Evolutionary conservation across 1,284 basidiomycete species (phyloP), one percentile per base, ranked within the genome.

Genomic region (Inonotus obliquus): DNA sequence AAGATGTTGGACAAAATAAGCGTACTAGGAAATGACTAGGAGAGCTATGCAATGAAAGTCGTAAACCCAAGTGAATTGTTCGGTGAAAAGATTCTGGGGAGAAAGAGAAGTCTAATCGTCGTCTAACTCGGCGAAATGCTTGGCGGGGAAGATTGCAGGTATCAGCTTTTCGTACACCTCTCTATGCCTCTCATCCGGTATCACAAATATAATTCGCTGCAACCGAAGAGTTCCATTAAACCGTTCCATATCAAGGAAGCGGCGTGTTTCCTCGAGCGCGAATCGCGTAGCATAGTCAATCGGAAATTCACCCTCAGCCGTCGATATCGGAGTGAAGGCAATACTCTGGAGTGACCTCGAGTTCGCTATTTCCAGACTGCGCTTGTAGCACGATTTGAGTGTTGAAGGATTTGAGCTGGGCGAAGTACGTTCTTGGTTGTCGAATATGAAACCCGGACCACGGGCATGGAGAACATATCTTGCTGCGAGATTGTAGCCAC

Each of bases 261-360:
- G 71, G 56, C 89, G 77, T 13, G 81, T 81, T 23, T 80, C 77
- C 32, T 80, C 75, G 57, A 93, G 72, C 1, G 91, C 91, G 53
- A 92, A 78, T 32, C 81, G 79, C 0, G 90, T 86, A 0, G 91
- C 91, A 64, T 83, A 82, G 48, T 74, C 72, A 39, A 91, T 82
- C 0, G 92, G 91, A 72, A 91, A 93, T 0, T 86, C 81, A 65
- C 91, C 93, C 25, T 91, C 75, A 0, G 90, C 91, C 0, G 91
- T 92, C 4, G 89, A 91, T 61, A 94, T 83, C 1, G 84, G 87
- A 11, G 87, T 86, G 65, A 94, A 92, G 4, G 47, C 47, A 13
- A 49, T 49, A 23, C 47, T 49, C 23, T 49, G n/a, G 3, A 49
- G 4, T 13, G n/a, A 49, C 4, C 13, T 49, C 14, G n/a, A 13